Evolutionary conservation across 2,329 filamentous ascomycete genomes (phyloP), one percentile per base, ranked within the genome.

Genomic region (Ophiostoma populinum): DNA sequence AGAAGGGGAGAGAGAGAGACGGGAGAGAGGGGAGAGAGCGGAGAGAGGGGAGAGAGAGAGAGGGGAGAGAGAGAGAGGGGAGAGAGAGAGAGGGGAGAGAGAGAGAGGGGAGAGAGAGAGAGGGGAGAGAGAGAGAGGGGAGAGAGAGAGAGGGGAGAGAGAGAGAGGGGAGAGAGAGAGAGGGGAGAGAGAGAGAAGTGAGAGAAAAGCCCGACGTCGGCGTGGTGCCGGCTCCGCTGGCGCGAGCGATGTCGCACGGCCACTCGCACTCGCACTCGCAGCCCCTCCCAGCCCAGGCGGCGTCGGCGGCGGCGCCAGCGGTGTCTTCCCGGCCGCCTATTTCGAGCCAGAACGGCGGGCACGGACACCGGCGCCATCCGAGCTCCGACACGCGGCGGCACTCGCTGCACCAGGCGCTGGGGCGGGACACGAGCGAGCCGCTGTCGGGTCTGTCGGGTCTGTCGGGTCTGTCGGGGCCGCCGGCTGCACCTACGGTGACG

Each of bases 341-440:
- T n/a, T n/a, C n/a, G n/a, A n/a, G n/a, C n/a, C n/a, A n/a, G n/a
- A n/a, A n/a, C n/a, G n/a, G n/a, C n/a, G n/a, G n/a, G n/a, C n/a
- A n/a, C n/a, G n/a, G 19, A 7, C 38, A 34, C 24, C 38, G 11
- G 21, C 7, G 13, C 15, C 40, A 35, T 20, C 32, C 3, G 34
- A 41, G 32, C 30, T 24, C 10, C 20, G 37, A 35, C 27, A 18
- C 19, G 16, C 26, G 17, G 21, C 15, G 34, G n/a, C 19, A 9
- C 9, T 20, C 35, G 24, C 27, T 22, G 29, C 27, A 13, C 16
- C 32, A 32, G 15, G 19, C 21, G 1, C 12, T 38, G 22, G 36
- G 32, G 18, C 32, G 21, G n/a, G 36, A 38, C 24, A 34, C 37
- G 37, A 34, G 34, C 37, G 34, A 36, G 29, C 30, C 37, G 2